Base-by-base conservation (phyloP, 2,329 filamentous ascomycete genomes). In the Colletotrichum siamense region DNA sequence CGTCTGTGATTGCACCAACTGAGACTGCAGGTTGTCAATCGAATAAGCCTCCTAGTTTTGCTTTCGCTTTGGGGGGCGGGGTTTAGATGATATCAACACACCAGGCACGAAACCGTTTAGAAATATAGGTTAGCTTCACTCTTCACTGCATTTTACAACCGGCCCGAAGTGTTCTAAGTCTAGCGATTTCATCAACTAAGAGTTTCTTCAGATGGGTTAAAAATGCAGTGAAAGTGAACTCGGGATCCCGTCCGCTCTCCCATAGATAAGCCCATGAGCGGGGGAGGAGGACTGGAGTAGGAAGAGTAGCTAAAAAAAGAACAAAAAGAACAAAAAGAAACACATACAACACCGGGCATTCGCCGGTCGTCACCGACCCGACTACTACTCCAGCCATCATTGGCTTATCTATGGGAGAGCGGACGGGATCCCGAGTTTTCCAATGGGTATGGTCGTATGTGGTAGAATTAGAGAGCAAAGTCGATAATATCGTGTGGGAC, bases 401-500 rank as follows among this genome's bases (percentile, higher is more conserved):
- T 39, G 36, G 36, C 36, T 39, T 39, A 39, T 39, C 36, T 65
- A 49, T 30, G 36, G 63, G 63, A 66, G 63, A 66, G 63, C 36
- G 63, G 63, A 66, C 63, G 63, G 63, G 63, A 66, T 66, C 63
- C 63, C 63, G 63, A 66, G 63, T 66, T 66, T 0, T 66, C 63
- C 63, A 66, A 28, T 66, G 36, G 63, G 63, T 66, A 66, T 66
- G 36, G 63, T 66, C 63, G 63, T 66, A 66, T 66, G 24, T n/a
- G n/a, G n/a, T n/a, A n/a, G n/a, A n/a, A n/a, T n/a, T n/a, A n/a
- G n/a, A n/a, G n/a, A n/a, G n/a, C n/a, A n/a, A n/a, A n/a, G n/a
- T n/a, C n/a, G n/a, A n/a, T n/a, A n/a, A n/a, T n/a, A n/a, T n/a
- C n/a, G n/a, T n/a, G n/a, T n/a, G n/a, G n/a, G n/a, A n/a, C n/a